Evolutionary conservation across 2,329 filamentous ascomycete genomes (phyloP), one percentile per base, ranked within the genome.

Genomic region (Spiromastix sp.): DNA sequence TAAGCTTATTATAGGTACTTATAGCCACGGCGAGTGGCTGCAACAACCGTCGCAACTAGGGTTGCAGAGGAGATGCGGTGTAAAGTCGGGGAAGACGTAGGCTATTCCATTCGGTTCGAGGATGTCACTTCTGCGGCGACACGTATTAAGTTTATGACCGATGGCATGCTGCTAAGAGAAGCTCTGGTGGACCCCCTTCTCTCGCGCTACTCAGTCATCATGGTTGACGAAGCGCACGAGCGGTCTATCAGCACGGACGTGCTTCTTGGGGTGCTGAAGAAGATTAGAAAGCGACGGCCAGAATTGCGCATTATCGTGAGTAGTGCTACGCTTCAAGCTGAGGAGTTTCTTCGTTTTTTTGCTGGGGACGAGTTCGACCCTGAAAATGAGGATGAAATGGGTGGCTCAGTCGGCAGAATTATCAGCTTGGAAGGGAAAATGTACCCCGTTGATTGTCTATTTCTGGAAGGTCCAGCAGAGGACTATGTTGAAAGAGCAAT

Each of bases 211-310:
- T 93, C 86, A 0, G 81, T 94, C 29, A 85, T 98, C 48, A 95
- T 98, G 85, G 82, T 98, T 5, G 91, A 98, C 54, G 89, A 96
- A 61, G 91, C 89, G 5, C 91, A 98, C 54, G 89, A 96, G 60
- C 72, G 91, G 36, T 94, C 86, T 32, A 72, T 96, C 40, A 93
- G 85, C 56, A 93, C 87, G 1, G 91, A 98, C 52, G 75, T 98
- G 9, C 68, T 96, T 5, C 71, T 98, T 3, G 89, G 91, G 0
- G 66, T 96, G 10, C 60, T 98, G 25, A 95, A 93, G 57, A 96
- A 96, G 57, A 89, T 98, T 33, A 66, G 77, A 36, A 85, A 76
- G 56, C 81, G 77, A 50, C 71, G 91, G 28, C 73, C 81, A 5
- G 87, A 95, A 39, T 61, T 96, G 34, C 77, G 86, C 13, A 81